These are phyloP conservation scores for Aureobasidium leucospermi DNA, from an alignment of 2,329 filamentous ascomycete genomes.

Conservation along the genomic window DNA sequence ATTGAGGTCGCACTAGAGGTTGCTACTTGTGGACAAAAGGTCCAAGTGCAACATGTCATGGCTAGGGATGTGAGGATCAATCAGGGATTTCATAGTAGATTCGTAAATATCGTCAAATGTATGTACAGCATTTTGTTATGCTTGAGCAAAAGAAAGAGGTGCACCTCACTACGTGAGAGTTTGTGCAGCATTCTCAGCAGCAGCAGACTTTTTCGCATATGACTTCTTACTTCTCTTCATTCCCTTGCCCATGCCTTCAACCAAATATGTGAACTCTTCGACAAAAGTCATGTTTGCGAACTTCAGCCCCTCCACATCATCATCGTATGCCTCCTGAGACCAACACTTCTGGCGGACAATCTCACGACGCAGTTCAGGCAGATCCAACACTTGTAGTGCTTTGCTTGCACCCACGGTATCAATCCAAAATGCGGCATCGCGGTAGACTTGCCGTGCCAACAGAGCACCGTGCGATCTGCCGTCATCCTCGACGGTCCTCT, in stretches of 20 bases:
- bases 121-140: no score
- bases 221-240: background rate
- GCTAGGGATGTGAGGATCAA: no score
- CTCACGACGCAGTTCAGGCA: background rate
- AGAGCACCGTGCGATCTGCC: background rate
- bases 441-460: constrained; percentile 2
- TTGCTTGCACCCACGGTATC: background rate
- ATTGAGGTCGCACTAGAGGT: no score
- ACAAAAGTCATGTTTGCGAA: background rate
- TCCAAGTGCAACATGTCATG: no score
- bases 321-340: background rate
- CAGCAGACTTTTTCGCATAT: no score
- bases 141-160: background rate
- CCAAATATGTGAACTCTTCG: background rate
- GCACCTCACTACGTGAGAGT: background rate
- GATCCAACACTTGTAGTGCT: background rate
- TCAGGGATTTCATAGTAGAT: no score
- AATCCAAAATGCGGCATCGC: background rate
- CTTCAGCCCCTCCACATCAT: background rate
- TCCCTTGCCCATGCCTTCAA: background rate
- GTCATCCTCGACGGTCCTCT: background rate
- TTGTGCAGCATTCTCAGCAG: background rate
- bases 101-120: no score
- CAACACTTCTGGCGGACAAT: background rate
- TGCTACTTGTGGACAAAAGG: no score